Evolutionary conservation across 2,329 filamentous ascomycete species (phyloP), one percentile per base, ranked within the genome.

Genomic region (Claviceps quebecensis): DNA sequence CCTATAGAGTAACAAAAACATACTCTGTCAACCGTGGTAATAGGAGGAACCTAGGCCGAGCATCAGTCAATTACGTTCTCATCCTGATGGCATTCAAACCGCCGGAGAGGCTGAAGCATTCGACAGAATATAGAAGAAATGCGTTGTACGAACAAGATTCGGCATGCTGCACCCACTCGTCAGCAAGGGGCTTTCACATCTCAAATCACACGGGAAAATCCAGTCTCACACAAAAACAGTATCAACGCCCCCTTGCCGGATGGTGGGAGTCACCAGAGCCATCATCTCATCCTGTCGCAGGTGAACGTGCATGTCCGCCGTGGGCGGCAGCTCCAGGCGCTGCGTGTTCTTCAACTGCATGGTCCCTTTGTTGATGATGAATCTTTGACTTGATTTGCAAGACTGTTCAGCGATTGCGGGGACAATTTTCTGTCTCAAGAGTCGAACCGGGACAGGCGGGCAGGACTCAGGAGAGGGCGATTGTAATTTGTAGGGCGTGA

Each of bases 261-360:
- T 65, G 17, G 71, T 72, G 39, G 74, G 73, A 45, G 68, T 69
- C 22, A 77, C 75, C 37, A 73, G 60, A 53, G 80, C 70, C 75
- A 83, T 81, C 72, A 81, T 77, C 53, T 76, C 71, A 19, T 76
- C 83, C 64, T 87, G 79, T 34, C 84, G 78, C 58, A 87, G 71
- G 65, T 87, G 84, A 59, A 87, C 83, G 59, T 83, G 80, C 67
- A 84, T 79, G 65, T 86, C 82, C 49, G 81, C 81, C 55, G 80
- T 72, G 22, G 81, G 74, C 48, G 80, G 79, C 59, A 86, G 72
- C 69, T 80, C 74, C 37, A 54, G 40, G 11, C 48, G 53, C 41
- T 51, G 53, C 4, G 43, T 46, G 14, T 34, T 48, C 38, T 51
- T 54, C 39, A 54, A 26, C 40, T 52, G 45, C 53, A 54, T 54